These are phyloP conservation scores for Hypoxylon sp. DNA, from an alignment of 2,329 filamentous ascomycete species.

Conservation along the genomic window DNA sequence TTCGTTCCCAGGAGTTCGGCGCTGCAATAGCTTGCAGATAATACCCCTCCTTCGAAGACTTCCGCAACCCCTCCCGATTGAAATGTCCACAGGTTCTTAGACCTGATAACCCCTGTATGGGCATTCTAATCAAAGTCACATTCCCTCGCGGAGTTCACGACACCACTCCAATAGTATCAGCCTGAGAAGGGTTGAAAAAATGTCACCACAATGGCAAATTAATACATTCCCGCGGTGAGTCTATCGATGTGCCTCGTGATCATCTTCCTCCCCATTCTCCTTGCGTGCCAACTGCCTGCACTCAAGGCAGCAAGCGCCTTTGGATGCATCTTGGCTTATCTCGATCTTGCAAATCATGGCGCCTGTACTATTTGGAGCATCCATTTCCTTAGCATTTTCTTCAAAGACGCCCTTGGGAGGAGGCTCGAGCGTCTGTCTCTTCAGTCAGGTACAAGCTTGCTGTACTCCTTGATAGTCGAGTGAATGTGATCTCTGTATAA, in stretches of 20 bases:
- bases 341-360: slow-evolving; percentile 38
- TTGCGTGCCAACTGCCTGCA: slow-evolving; percentile 43
- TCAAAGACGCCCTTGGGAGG: slow-evolving; percentile 44
- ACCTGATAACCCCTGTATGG: slow-evolving; percentile 42
- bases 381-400: no score
- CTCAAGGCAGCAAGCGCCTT: no score
- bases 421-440: slow-evolving; percentile 39
- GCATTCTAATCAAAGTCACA: slow-evolving; percentile 47
- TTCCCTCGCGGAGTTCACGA: slow-evolving; percentile 38
- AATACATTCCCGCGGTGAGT: slow-evolving; percentile 45
- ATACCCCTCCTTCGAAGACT: slow-evolving; percentile 37
- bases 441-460: slow-evolving; percentile 39
- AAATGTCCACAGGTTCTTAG: slow-evolving; percentile 41
- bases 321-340: no score
- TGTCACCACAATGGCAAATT: slow-evolving; percentile 40
- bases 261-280: slow-evolving; percentile 40
- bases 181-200: slow-evolving; percentile 32
- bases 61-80: slow-evolving; percentile 38
- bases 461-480: slow-evolving; percentile 33
- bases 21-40: slow-evolving; percentile 38
- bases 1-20: slow-evolving; percentile 36
- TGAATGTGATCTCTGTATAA: slow-evolving; percentile 44
- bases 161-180: slow-evolving; percentile 21
- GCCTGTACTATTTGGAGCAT: slow-evolving; percentile 41
- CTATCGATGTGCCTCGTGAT: slow-evolving; percentile 41